Conservation (phyloP, 768 basidiomycete species). For the Aureoboletus auriporus region DNA sequence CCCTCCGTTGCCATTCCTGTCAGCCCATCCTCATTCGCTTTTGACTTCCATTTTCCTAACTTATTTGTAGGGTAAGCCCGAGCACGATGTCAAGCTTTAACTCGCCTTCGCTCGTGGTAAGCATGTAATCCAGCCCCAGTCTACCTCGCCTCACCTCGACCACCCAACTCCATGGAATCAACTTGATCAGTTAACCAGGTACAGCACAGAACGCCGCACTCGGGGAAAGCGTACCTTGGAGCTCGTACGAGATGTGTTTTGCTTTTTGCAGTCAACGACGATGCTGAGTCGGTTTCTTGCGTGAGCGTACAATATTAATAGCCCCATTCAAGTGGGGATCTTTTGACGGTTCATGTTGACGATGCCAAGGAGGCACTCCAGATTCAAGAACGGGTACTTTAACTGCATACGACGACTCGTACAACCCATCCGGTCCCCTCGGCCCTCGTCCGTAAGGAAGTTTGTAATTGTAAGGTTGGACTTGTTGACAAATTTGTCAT, state of each 20-base stretch:
- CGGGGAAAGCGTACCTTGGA: slow-evolving; percentile 78
- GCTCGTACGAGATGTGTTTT: slow-evolving; percentile 23
- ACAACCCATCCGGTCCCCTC: slow-evolving; percentile 66
- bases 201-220: slow-evolving; percentile 77
- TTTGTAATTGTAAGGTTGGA: slow-evolving; percentile 87
- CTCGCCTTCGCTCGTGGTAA: slow-evolving; percentile 86
- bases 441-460: slow-evolving; percentile 67
- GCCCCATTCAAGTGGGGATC: slow-evolving; percentile 93
- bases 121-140: slow-evolving; percentile 91
- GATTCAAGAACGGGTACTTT: slow-evolving; percentile 62
- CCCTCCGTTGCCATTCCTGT: slow-evolving; percentile 89
- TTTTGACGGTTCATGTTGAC: slow-evolving; percentile 64
- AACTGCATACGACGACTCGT: slow-evolving; percentile 42
- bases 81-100: slow-evolving; percentile 82
- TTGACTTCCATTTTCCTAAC: slow-evolving; percentile 12
- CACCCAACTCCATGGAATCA: slow-evolving; percentile 68
- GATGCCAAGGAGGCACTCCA: slow-evolving; percentile 48
- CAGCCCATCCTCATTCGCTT: slow-evolving; percentile 17
- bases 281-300: not conserved
- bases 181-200: slow-evolving; percentile 80
- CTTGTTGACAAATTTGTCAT: slow-evolving; percentile 78
- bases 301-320: slow-evolving; percentile 64
- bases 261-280: slow-evolving; percentile 6
- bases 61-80: slow-evolving; percentile 78
- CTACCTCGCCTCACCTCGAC: slow-evolving; percentile 87